These are phyloP conservation scores for Coccinonectria pachysandricola DNA, from an alignment of 2,329 filamentous ascomycete genomes.

Conservation along the genomic window DNA sequence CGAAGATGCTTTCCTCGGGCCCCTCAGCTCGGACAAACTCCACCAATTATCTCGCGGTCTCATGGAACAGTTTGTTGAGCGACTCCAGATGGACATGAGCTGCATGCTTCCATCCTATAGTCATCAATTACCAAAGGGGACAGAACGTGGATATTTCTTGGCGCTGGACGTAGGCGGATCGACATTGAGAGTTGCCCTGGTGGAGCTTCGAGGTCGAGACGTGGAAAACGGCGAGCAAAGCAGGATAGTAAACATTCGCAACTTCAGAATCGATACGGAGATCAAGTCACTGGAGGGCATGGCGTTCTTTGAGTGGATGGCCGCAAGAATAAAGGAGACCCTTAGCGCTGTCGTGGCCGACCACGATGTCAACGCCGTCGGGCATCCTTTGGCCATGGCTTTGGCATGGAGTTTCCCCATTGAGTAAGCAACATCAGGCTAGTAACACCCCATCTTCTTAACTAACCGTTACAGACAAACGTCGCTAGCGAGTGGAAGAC, in stretches of 20 bases:
- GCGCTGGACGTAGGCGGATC: slow-evolving; percentile 61
- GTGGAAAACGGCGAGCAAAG: slow-evolving; percentile 29
- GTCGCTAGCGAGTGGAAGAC: slow-evolving; percentile 46
- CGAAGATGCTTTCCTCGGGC: slow-evolving; percentile 40
- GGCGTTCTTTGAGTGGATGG: slow-evolving; percentile 61
- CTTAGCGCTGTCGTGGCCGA: slow-evolving; percentile 36
- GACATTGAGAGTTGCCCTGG: slow-evolving; percentile 53
- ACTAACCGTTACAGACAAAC: slow-evolving; percentile 46
- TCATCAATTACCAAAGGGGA: slow-evolving; percentile 50
- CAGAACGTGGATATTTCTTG: slow-evolving; percentile 48
- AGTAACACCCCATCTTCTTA: not conserved
- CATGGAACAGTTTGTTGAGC: slow-evolving; percentile 44
- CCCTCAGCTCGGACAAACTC: slow-evolving; percentile 36
- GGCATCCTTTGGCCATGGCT: slow-evolving; percentile 44
- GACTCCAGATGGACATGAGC: slow-evolving; percentile 39
- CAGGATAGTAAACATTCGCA: slow-evolving; percentile 43
- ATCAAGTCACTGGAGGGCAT: slow-evolving; percentile 48
- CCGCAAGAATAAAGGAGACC: slow-evolving; percentile 46
- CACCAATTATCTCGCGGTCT: slow-evolving; percentile 37
- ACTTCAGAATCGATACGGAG: slow-evolving; percentile 44
- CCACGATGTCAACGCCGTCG: slow-evolving; percentile 25
- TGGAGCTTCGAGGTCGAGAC: slow-evolving; percentile 43
- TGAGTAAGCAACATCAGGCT: no score
- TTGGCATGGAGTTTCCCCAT: slow-evolving; percentile 62
- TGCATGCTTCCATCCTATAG: slow-evolving; percentile 60